Percentiles rank a stretch among this genome's conserved stretches.
Evolutionary conservation across 805 yeast species (phyloP).

Genomic region (Blastobotrys parvus): DNA sequence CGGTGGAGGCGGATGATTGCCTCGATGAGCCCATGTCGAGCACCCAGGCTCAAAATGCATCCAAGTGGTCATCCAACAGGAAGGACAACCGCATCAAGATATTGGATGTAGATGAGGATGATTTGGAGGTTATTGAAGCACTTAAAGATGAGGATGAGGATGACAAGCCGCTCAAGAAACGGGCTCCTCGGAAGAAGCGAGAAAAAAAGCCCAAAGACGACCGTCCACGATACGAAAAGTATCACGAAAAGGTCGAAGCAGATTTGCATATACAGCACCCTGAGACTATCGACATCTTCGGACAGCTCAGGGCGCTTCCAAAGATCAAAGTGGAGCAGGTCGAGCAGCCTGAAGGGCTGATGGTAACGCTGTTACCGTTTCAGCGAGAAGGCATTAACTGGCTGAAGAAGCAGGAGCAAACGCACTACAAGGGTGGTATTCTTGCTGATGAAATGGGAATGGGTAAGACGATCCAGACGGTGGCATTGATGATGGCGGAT

Average conservation of each 20-base stretch:
- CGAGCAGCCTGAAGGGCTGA: slow-evolving; percentile 69
- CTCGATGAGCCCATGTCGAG: background rate
- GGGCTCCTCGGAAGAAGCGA: background rate
- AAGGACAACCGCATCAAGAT: background rate
- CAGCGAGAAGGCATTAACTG: slow-evolving; percentile 91
- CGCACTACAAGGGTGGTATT: slow-evolving; percentile 75
- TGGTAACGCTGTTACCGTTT: slow-evolving; percentile 69
- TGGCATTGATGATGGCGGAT: slow-evolving; percentile 74
- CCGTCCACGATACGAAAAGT: background rate
- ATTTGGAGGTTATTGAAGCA: background rate
- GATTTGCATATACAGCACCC: slow-evolving; percentile 72
- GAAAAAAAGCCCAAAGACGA: background rate
- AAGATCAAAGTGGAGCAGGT: slow-evolving; percentile 33
- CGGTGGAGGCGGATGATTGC: background rate
- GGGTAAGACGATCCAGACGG: slow-evolving; percentile 98
- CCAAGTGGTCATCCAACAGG: background rate
- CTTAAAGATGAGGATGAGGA: background rate
- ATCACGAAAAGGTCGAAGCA: slow-evolving; percentile 51
- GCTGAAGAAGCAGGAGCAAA: slow-evolving; percentile 73
- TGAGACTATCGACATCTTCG: slow-evolving; percentile 62
- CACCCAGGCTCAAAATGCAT: background rate
- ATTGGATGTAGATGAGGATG: background rate
- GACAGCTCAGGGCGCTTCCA: slow-evolving; percentile 46
- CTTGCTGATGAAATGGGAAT: slow-evolving; percentile 99
- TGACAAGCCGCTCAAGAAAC: background rate